Percentiles rank a stretch among this genome's conserved stretches.
Conservation (phyloP, 768 basidiomycete genomes). For the Candolleomyces aberdarensis region DNA sequence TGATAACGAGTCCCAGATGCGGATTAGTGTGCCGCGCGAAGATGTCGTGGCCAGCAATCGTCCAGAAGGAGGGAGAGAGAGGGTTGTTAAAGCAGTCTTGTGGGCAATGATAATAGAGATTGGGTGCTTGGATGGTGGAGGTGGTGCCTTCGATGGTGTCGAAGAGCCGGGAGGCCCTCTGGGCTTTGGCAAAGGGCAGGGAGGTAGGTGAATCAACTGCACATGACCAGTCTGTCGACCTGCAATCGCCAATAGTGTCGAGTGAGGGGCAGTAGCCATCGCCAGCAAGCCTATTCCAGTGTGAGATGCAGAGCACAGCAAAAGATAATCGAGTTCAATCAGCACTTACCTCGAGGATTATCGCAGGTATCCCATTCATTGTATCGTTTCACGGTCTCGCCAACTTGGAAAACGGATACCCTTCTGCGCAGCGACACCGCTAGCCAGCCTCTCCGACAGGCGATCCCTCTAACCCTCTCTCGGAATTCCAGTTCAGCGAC, state of each 20-base stretch:
- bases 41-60: conserved; percentile 82
- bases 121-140: conserved; percentile 57
- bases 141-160: conserved; percentile 53
- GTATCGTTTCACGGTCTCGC: conserved; percentile 54
- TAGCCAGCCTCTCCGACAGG: conserved; percentile 81
- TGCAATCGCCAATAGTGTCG: conserved; percentile 83
- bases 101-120: conserved; percentile 85
- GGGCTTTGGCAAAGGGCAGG: conserved; percentile 61
- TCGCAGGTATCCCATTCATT: conserved; percentile 86
- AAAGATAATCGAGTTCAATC: conserved; percentile 13
- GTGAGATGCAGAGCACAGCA: background rate
- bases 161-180: conserved; percentile 53
- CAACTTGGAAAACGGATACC: conserved; percentile 76
- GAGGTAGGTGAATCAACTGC: conserved; percentile 81
- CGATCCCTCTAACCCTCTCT: conserved; percentile 76
- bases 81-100: conserved; percentile 70
- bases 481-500: conserved; percentile 89
- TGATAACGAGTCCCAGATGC: conserved; percentile 77
- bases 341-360: conserved; percentile 69
- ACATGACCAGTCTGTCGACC: conserved; percentile 87
- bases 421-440: conserved; percentile 77
- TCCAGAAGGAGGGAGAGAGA: conserved; percentile 77
- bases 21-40: conserved; percentile 76
- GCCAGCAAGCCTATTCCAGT: conserved; percentile 60
- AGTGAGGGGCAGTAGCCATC: conserved; percentile 71